Evolutionary conservation across 2,329 filamentous ascomycete genomes (phyloP).

Genomic region (Drechslerella coelobrocha): DNA sequence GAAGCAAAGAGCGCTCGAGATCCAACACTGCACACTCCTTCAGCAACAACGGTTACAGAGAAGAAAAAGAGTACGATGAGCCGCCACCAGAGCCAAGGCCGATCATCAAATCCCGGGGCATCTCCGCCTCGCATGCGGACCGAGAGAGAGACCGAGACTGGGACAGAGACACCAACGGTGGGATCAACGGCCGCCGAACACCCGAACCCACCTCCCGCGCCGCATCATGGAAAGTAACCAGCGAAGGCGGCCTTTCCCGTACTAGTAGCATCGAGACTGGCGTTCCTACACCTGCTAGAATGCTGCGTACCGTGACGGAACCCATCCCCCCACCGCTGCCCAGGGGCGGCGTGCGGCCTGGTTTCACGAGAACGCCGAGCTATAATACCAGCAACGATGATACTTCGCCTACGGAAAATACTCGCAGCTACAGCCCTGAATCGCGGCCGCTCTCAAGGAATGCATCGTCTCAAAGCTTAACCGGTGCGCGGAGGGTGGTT

Average conservation of each 20-base stretch:
- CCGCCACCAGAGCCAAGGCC: constrained; percentile 62
- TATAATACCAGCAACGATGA: constrained; percentile 45
- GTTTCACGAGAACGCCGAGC: constrained; percentile 37
- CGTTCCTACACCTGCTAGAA: constrained; percentile 11
- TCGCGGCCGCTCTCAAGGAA: constrained; percentile 46
- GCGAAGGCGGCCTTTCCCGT: constrained; percentile 37
- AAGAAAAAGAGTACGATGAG: constrained; percentile 64
- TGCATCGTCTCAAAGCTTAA: constrained; percentile 36
- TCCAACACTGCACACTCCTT: constrained; percentile 71
- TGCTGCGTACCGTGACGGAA: constrained; percentile 46
- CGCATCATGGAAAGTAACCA: constrained; percentile 37
- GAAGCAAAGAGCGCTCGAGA: constrained; percentile 62
- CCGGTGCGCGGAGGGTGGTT: constrained; percentile 48
- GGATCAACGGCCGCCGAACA: constrained; percentile 34
- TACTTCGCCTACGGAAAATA: constrained; percentile 50
- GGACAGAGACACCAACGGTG: constrained; percentile 23
- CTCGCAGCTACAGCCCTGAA: constrained; percentile 40
- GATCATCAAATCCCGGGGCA: constrained; percentile 62
- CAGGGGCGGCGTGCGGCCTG: constrained; percentile 28
- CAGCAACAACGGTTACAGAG: constrained; percentile 66
- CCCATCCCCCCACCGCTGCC: constrained; percentile 41
- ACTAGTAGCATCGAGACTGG: constrained; percentile 38
- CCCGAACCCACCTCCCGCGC: constrained; percentile 35
- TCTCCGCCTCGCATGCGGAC: constrained; percentile 41
- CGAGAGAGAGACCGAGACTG: constrained; percentile 56